Evolutionary conservation across 345 rosid genomes (phyloP), one percentile per base, ranked within the genome.

Genomic region (Lepidium sativum): DNA sequence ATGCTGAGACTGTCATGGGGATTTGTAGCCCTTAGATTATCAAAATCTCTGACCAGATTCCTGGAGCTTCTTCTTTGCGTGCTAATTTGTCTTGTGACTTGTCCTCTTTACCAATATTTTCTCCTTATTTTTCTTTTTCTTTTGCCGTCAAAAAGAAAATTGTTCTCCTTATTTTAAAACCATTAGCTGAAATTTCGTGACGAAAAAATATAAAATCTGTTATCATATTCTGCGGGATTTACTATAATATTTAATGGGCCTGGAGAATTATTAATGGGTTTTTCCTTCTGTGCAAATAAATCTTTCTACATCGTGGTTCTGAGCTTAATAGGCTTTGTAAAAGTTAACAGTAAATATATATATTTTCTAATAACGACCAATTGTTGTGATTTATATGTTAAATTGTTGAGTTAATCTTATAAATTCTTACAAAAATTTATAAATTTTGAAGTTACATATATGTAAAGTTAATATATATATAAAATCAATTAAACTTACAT

Each of bases 1-100:
- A 69, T 44, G 84, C 13, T 44, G 84, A 5, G 48, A 66, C 63
- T 57, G 97, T 84, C 97, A 90, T 87, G 50, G 65, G 62, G 54
- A 64, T 14, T 14, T 54, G 18, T 31, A 33, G 10, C 14, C 48
- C 55, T 56, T n/a, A n/a, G n/a, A n/a, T 63, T 20, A 43, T 62
- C 75, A 54, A 32, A 44, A 45, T 6, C 18, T 44, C 60, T 16
- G 10, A 34, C 40, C 64, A 54, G 41, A 55, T 48, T 55, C 54
- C 21, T 71, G 64, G 64, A 63, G 38, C 59, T 63, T 29, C 43
- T 54, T 27, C 33, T 57, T 18, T 63, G 54, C 57, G 29, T 54
- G 52, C 33, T 67, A 35, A 11, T 67, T 67, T 58, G 44, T 50
- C 44, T 42, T 23, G 45, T 60, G 25, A 51, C 53, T 51, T 69